These are phyloP conservation scores for bread wheat (Triticum aestivum) DNA, from an alignment of 176 grass and related monocot species.

Conservation along the genomic window IWGSC_CS_RefSeq_v2.1 NC_057796.1:437749261-437749760, in stretches of 20 bases:
- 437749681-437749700: neutral
- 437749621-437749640: conserved; percentile 78
- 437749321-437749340: neutral
- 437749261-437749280: no score
- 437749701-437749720: neutral
- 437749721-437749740: neutral
- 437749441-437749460: neutral
- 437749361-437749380: no score
- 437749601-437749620: conserved; percentile 68
- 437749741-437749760: neutral
- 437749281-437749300: no score
- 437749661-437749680: neutral
- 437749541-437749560: neutral
- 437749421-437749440: neutral
- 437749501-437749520: neutral
- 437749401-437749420: neutral
- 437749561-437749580: neutral
- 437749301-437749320: no score
- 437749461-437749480: neutral
- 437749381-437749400: neutral
- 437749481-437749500: neutral
- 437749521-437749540: neutral
- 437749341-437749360: neutral
- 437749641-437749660: neutral
- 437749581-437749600: conserved; percentile 77